phyloP scores from a whole-genome alignment of 1,284 basidiomycete genomes.

The Microbotryum silenes-acaulis region DNA sequence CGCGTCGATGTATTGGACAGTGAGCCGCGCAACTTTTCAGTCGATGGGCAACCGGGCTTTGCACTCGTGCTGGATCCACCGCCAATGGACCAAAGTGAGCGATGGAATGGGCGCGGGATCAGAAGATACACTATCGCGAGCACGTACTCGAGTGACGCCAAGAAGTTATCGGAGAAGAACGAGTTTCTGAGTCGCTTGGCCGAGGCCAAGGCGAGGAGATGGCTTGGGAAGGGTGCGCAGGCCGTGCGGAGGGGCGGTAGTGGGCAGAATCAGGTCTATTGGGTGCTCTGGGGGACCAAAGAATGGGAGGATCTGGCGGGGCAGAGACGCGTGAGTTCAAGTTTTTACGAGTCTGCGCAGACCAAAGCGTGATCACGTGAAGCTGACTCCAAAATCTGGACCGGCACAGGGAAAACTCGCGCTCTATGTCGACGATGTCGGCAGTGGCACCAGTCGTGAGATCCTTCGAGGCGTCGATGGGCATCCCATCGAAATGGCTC shows the following conservation, averaged over 20 bases:
- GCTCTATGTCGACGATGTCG: slow-evolving; percentile 10
- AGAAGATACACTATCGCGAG: slow-evolving; percentile 63
- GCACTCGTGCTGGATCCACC: slow-evolving; percentile 74
- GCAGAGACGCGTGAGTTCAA: slow-evolving; percentile 57
- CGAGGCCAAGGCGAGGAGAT: slow-evolving; percentile 66
- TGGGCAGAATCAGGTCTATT: slow-evolving; percentile 60
- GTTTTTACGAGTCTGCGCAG: not conserved
- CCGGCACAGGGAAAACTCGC: slow-evolving; percentile 22
- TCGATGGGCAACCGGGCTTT: slow-evolving; percentile 64
- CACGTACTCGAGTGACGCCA: slow-evolving; percentile 53
- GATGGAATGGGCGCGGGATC: slow-evolving; percentile 67
- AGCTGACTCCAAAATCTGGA: not conserved
- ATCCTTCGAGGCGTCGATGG: not conserved
- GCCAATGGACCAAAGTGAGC: slow-evolving; percentile 43
- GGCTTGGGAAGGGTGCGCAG: slow-evolving; percentile 49
- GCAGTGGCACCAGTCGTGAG: not conserved
- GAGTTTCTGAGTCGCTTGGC: slow-evolving; percentile 75
- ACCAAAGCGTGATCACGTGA: too few species aligned
- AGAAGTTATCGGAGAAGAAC: slow-evolving; percentile 46
- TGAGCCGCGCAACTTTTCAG: slow-evolving; percentile 61
- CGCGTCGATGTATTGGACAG: slow-evolving; percentile 76
- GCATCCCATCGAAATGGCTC: slow-evolving; percentile 13
- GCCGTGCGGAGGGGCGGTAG: slow-evolving; percentile 55
- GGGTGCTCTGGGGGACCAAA: slow-evolving; percentile 71
- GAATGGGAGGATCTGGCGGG: slow-evolving; percentile 57